Conservation (phyloP, 108 stramenopile species). For the Nitzschia sp. region DNA sequence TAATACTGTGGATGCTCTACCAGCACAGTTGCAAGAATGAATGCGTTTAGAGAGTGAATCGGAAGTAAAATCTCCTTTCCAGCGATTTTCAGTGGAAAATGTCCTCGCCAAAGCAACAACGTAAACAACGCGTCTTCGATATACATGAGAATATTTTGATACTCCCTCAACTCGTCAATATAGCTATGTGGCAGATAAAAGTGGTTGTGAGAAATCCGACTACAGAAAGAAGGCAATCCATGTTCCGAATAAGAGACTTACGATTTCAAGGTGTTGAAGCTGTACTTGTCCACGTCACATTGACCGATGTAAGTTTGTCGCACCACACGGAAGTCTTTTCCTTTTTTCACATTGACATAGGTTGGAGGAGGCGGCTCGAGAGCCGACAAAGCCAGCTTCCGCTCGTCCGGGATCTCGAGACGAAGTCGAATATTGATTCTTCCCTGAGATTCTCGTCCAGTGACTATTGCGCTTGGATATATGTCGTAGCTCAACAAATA, state of each 20-base stretch:
- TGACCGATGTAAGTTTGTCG: slow-evolving; percentile 62
- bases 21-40: slow-evolving; percentile 43
- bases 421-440: slow-evolving; percentile 42
- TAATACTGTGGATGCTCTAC: slow-evolving; percentile 66
- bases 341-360: slow-evolving; percentile 64
- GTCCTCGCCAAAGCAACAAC: slow-evolving; percentile 71
- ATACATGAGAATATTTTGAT: slow-evolving; percentile 43
- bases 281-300: slow-evolving; percentile 48
- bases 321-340: slow-evolving; percentile 67
- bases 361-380: slow-evolving; percentile 47
- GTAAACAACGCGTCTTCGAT: slow-evolving; percentile 60
- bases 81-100: slow-evolving; percentile 31
- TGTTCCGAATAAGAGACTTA: slow-evolving; percentile 10
- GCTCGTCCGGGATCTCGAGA: slow-evolving; percentile 61
- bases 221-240: slow-evolving; percentile 1
- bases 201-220: not conserved
- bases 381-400: slow-evolving; percentile 44
- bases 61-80: slow-evolving; percentile 37
- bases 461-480: slow-evolving; percentile 41
- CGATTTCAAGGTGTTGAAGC: slow-evolving; percentile 31
- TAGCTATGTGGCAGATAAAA: slow-evolving; percentile 14
- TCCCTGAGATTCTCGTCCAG: slow-evolving; percentile 32
- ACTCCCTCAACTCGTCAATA: slow-evolving; percentile 45
- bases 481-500: slow-evolving; percentile 68
- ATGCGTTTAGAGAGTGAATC: slow-evolving; percentile 58